Conservation (phyloP, 495 filamentous ascomycete genomes). For the Penicillium bialowiezense region DNA sequence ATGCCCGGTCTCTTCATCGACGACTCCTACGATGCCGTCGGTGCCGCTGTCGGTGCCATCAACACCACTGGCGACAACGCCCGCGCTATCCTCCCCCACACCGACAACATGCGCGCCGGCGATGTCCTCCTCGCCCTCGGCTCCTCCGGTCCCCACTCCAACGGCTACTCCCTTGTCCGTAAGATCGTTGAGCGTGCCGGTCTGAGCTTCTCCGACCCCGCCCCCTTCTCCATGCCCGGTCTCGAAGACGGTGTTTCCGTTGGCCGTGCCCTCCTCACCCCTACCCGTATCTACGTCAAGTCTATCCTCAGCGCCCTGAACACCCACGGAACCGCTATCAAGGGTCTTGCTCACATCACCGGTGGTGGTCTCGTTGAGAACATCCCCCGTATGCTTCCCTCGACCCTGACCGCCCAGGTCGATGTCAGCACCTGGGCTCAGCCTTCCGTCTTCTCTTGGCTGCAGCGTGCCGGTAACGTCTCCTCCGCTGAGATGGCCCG, state of each 20-base stretch:
- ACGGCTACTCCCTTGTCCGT: slow-evolving; percentile 91
- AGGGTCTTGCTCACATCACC: slow-evolving; percentile 94
- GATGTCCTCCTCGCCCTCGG: slow-evolving; percentile 82
- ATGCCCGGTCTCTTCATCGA: slow-evolving; percentile 90
- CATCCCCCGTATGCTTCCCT: slow-evolving; percentile 86
- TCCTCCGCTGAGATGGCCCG: slow-evolving; percentile 73
- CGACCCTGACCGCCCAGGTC: slow-evolving; percentile 69
- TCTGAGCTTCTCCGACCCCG: slow-evolving; percentile 63
- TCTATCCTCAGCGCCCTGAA: slow-evolving; percentile 60
- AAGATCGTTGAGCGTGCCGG: slow-evolving; percentile 73
- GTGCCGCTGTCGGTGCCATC: slow-evolving; percentile 83
- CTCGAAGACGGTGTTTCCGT: slow-evolving; percentile 42
- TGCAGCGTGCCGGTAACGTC: slow-evolving; percentile 74
- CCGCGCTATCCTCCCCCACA: slow-evolving; percentile 68
- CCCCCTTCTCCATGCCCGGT: slow-evolving; percentile 67
- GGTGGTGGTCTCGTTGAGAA: slow-evolving; percentile 91
- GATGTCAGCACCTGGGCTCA: slow-evolving; percentile 69
- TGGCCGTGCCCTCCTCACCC: slow-evolving; percentile 72
- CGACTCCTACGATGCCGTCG: slow-evolving; percentile 86
- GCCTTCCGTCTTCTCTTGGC: slow-evolving; percentile 78
- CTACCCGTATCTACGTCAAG: slow-evolving; percentile 80
- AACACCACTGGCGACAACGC: slow-evolving; percentile 48
- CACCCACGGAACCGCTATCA: slow-evolving; percentile 60
- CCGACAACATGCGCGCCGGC: slow-evolving; percentile 68
- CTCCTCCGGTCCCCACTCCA: slow-evolving; percentile 85